A percentile compares a stretch with the other conserved stretches of the same genome.
Conservation (phyloP, 208 protist genomes). For the Leishmania turanica region DNA sequence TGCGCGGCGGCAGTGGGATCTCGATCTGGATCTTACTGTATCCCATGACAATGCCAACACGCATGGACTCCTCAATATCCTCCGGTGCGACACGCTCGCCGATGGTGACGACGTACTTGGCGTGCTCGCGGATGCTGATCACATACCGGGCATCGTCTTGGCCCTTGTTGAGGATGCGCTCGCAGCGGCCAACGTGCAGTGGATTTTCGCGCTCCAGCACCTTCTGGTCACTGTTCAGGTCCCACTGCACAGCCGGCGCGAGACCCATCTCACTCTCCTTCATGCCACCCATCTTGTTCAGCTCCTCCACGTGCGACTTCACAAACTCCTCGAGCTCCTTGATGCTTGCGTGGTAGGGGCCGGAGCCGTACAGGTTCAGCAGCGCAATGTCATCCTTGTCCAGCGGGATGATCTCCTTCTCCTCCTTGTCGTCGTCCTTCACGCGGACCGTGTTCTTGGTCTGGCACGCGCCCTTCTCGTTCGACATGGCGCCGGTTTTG, state of each 20-base stretch:
- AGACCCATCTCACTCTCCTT: slow-evolving; percentile 99
- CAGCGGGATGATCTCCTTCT: slow-evolving; percentile 94
- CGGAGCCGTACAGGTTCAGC: slow-evolving; percentile 97
- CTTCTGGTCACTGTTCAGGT: slow-evolving; percentile 98
- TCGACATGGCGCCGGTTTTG: slow-evolving; percentile 47
- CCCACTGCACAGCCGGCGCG: slow-evolving; percentile 98
- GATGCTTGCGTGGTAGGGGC: slow-evolving; percentile 97
- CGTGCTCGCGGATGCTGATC: slow-evolving; percentile 98
- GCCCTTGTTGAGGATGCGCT: slow-evolving; percentile 98
- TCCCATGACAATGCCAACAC: slow-evolving; percentile 97
- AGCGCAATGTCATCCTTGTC: slow-evolving; percentile 99
- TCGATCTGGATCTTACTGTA: slow-evolving; percentile 99
- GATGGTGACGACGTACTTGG: slow-evolving; percentile 99
- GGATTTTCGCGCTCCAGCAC: slow-evolving; percentile 97
- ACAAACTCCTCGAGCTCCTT: slow-evolving; percentile 98
- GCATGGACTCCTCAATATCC: slow-evolving; percentile 99
- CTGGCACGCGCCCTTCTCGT: slow-evolving; percentile 89
- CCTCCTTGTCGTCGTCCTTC: slow-evolving; percentile 77
- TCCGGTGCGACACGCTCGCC: slow-evolving; percentile 98
- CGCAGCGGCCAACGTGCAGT: slow-evolving; percentile 99
- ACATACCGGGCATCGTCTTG: slow-evolving; percentile 96
- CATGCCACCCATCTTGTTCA: slow-evolving; percentile 97
- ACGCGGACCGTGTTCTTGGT: slow-evolving; percentile 74
- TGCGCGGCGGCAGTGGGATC: slow-evolving; percentile 99
- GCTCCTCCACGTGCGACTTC: slow-evolving; percentile 93